Base-by-base conservation (phyloP, 164 flowering plant species). In the Stephania japonica region DNA sequence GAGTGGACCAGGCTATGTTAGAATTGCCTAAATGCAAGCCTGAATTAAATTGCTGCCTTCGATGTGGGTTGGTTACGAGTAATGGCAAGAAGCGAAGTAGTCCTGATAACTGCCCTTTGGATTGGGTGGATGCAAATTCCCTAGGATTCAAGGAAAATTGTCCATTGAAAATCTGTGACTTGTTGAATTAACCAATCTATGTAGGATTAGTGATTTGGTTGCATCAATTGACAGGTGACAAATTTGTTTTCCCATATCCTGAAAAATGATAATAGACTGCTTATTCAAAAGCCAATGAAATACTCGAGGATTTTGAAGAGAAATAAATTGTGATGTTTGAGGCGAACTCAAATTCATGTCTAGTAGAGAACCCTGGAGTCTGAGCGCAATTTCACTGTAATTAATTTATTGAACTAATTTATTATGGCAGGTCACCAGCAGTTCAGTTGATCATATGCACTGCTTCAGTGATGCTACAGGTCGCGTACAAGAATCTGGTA, bases 391-490 rank as follows among this genome's bases (percentile, higher is more conserved):
- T 13, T 10, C 61, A 53, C 61, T 53, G 10, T 12, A 53, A 4
- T 13, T 53, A 53, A 4, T 53, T 53, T 53, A 53, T 53, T 53
- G 18, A 9, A 27, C 63, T 64, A 21, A 13, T 75, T 72, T 61
- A 41, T 9, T 49, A 9, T 78, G 77, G 78, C 73, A 92, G 98
- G 94, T 80, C 9, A 90, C 98, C 1, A 75, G 84, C 62, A 81
- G 80, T 74, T 88, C 99, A 3, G 88, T 90, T 63, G 97, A 96
- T 75, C 98, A 96, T 71, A 86, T 96, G 90, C 85, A 75, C 19
- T 91, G 97, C 82, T 93, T 96, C 78, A 85, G 81, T 76, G 97
- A 96, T 82, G 97, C 88, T 70, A 92, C 90, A 0, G 98, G 97
- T 7, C 87, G 83, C 16, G 78, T 96, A 75, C 99, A 96, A 73